phyloP scores from a whole-genome alignment of 345 rosid species.

The Hibiscus tridactylites region DNA sequence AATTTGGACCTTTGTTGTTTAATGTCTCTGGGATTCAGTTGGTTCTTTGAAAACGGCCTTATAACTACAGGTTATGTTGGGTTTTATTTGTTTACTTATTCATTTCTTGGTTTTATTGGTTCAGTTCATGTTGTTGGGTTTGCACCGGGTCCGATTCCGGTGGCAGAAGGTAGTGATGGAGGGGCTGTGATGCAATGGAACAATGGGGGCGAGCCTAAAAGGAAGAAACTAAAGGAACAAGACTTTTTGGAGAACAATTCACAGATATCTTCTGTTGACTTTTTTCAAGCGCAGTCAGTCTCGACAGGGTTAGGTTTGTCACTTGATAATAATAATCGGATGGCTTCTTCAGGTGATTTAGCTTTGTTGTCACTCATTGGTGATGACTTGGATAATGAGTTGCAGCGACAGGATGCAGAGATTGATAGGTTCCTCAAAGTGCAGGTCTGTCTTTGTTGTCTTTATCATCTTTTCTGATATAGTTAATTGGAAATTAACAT shows the following conservation, averaged over 20 bases:
- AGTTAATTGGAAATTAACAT: background rate
- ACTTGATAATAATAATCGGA: slow-evolving; percentile 36
- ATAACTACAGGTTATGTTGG: background rate
- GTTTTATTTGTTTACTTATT: slow-evolving; percentile 10
- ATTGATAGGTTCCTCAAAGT: slow-evolving; percentile 65
- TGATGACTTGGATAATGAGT: slow-evolving; percentile 56
- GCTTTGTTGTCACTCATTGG: slow-evolving; percentile 50
- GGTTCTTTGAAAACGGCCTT: background rate
- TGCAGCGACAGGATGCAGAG: slow-evolving; percentile 63
- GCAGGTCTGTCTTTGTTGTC: slow-evolving; percentile 37
- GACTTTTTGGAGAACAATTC: slow-evolving; percentile 68
- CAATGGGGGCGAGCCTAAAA: slow-evolving; percentile 48
- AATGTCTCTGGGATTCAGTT: background rate
- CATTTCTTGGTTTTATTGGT: slow-evolving; percentile 7
- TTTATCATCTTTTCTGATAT: background rate
- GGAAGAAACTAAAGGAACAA: slow-evolving; percentile 55
- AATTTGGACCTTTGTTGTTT: background rate
- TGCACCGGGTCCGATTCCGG: slow-evolving; percentile 57
- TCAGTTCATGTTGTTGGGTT: slow-evolving; percentile 75
- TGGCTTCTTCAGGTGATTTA: slow-evolving; percentile 55
- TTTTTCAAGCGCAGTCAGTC: slow-evolving; percentile 55
- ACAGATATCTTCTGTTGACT: slow-evolving; percentile 65
- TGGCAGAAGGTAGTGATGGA: slow-evolving; percentile 42
- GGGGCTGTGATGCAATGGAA: slow-evolving; percentile 54
- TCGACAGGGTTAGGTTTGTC: slow-evolving; percentile 86